Evolutionary conservation across 306 rosid genomes (phyloP), one percentile per base, ranked within the genome.

Genomic region (Begonia loranthoides): DNA sequence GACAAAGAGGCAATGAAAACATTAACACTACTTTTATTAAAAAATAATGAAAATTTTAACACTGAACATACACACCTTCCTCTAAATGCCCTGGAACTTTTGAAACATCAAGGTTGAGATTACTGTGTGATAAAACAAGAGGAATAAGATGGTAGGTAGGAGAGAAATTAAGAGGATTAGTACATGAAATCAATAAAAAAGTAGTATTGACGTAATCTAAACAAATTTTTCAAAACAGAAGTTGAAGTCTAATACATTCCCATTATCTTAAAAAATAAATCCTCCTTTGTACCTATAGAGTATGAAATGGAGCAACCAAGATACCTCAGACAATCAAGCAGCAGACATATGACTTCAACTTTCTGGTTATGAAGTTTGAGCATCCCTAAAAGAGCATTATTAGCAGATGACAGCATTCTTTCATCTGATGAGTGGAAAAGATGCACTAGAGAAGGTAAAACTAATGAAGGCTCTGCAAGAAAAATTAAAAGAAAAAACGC

Each of bases 311-410:
- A 50, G 57, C 61, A 64, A 33, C 58, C 34, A 61, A 66, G 59
- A 57, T 70, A 90, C 97, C 82, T 74, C 38, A 90, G 83, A 66
- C 79, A 70, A 67, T 90, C 97, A 46, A 90, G 90, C 69, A 90
- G 70, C 73, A 76, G 59, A 52, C 75, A 74, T 68, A 90, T 65
- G 34, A 76, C 73, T 56, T 80, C 85, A 59, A 70, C 63, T 58
- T 61, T 78, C 70, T 77, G 78, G 64, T 50, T 79, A 68, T 82
- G 87, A 70, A 15, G 47, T 66, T 80, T 85, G 62, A 90, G 94
- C 56, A 82, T 73, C 51, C 63, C 67, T 64, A 54, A 36, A 58
- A 87, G 57, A 54, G 94, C 78, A 71, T 68, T 80, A 47, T 69
- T 63, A 50, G 87, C 83, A 33, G 73, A 66, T 64, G 85, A 74